Conservation (phyloP, 176 grass and related monocot genomes). For the Hordeum vulgare region MorexV3_pseudomolecules_assembly NC_058521.1:209777580-209778079, state of each 20-base stretch:
- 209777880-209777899: background rate
- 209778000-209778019: slow-evolving; percentile 92
- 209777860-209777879: slow-evolving; percentile 88
- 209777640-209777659: slow-evolving; percentile 1
- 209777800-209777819: slow-evolving; percentile 89
- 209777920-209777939: background rate
- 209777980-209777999: slow-evolving; percentile 94
- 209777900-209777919: background rate
- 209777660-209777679: background rate
- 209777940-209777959: slow-evolving; percentile 52
- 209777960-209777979: slow-evolving; percentile 97
- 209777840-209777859: slow-evolving; percentile 97
- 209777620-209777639: slow-evolving; percentile 18
- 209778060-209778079: background rate
- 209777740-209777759: slow-evolving; percentile 89
- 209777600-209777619: slow-evolving; percentile 70
- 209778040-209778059: background rate
- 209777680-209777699: slow-evolving; percentile 1
- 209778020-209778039: slow-evolving; percentile 69
- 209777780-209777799: slow-evolving; percentile 96
- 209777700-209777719: slow-evolving; percentile 75
- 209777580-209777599: slow-evolving; percentile 72
- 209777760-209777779: slow-evolving; percentile 95
- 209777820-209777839: slow-evolving; percentile 85
- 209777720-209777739: slow-evolving; percentile 90